A percentile compares a stretch with the other conserved stretches of the same genome.
These are phyloP conservation scores for Atkinsonella hypoxylon DNA, from an alignment of 2,329 filamentous ascomycete genomes.

Conservation along the genomic window DNA sequence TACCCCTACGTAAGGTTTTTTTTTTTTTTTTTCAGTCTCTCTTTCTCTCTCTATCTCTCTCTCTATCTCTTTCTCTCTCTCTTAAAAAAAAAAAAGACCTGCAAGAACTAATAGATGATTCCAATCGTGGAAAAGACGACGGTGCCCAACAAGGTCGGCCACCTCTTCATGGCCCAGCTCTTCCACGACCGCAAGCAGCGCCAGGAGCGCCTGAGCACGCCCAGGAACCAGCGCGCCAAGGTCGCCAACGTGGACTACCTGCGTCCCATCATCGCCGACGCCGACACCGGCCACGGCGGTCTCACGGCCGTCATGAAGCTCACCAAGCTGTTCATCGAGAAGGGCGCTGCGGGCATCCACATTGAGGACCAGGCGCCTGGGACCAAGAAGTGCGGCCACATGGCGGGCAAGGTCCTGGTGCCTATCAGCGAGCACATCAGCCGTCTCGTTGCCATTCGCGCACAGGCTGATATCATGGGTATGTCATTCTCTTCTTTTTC, in stretches of 20 bases:
- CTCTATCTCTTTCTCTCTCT: background rate
- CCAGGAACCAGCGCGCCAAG: constrained; percentile 59
- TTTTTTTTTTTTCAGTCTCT: background rate
- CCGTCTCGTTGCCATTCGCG: constrained; percentile 87
- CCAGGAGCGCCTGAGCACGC: constrained; percentile 74
- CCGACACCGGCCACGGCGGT: constrained; percentile 93
- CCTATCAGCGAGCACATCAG: constrained; percentile 98
- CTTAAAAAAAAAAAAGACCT: background rate
- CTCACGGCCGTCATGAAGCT: constrained; percentile 99
- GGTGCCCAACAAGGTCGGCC: constrained; percentile 94
- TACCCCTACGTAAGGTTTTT: constrained; percentile 65
- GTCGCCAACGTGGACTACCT: constrained; percentile 84
- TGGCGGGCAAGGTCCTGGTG: constrained; percentile 96
- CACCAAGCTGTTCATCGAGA: constrained; percentile 94
- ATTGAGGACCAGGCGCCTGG: constrained; percentile 97
- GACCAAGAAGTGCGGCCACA: constrained; percentile 99
- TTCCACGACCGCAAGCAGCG: constrained; percentile 99
- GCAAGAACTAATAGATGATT: too few relatives aligned
- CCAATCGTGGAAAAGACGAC: constrained; percentile 53
- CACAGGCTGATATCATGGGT: constrained; percentile 98
- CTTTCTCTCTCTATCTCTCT: background rate
- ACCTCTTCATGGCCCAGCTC: constrained; percentile 95
- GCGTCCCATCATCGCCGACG: constrained; percentile 90
- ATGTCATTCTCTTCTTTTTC: constrained; percentile 12
- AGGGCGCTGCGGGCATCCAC: constrained; percentile 93